Conservation (phyloP, 1,139 yeast genomes). For the Tardiomyces depauwii region DNA sequence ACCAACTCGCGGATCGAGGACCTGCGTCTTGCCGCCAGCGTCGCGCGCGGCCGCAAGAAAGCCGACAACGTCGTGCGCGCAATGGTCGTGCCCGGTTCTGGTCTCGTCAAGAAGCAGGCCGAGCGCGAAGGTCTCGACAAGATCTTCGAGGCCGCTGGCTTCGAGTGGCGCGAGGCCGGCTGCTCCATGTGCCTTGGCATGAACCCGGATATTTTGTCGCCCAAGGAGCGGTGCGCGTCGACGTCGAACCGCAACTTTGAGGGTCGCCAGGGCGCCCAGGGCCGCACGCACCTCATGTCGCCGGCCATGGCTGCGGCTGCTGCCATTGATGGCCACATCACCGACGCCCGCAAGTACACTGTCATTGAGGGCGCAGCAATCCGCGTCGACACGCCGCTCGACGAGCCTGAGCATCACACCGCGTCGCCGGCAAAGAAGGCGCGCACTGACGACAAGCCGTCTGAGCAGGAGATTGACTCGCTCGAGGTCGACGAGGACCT, state of each 20-base stretch:
- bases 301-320: conserved; percentile 99
- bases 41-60: conserved; percentile 81
- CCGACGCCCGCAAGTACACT: conserved; percentile 71
- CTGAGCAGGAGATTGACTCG: conserved; percentile 3
- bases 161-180: conserved; percentile 99
- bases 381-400: conserved; percentile 48
- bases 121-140: conserved; percentile 91
- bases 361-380: conserved; percentile 49
- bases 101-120: conserved; percentile 85
- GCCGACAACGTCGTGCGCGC: conserved; percentile 75
- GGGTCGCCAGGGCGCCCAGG: conserved; percentile 96
- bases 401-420: conserved; percentile 61
- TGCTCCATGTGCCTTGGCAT: conserved; percentile 99
- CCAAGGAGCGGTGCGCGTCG: conserved; percentile 96
- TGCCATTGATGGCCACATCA: conserved; percentile 80
- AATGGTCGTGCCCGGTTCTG: conserved; percentile 95
- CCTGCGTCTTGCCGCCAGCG: conserved; percentile 87
- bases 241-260: conserved; percentile 97
- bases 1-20: conserved; percentile 97
- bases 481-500: conserved; percentile 26
- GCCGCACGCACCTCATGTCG: conserved; percentile 96
- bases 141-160: conserved; percentile 84
- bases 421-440: conserved; percentile 22
- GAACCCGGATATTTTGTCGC: conserved; percentile 95
- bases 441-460: neutral